A percentile compares a stretch with the other conserved stretches of the same genome.
phyloP scores from a whole-genome alignment of 768 basidiomycete genomes.

The Trametes elegans region DNA sequence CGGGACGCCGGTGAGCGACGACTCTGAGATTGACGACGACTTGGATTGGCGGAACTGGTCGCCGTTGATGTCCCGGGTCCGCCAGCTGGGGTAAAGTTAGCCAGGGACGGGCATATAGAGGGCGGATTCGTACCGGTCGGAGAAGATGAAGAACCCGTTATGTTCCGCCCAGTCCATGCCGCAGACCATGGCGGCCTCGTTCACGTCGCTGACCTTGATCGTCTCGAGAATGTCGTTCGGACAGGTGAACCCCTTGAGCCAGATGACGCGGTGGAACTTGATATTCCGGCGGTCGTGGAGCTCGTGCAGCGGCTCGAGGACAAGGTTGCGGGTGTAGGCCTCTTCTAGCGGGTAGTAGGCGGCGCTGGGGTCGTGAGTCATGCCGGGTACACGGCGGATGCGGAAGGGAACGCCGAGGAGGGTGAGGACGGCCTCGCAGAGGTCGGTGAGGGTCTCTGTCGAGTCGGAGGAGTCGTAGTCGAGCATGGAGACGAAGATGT shows the following conservation, averaged over 20 bases:
- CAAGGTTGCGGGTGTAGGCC: slow-evolving; percentile 90
- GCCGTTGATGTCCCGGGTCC: slow-evolving; percentile 96
- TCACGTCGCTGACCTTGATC: slow-evolving; percentile 83
- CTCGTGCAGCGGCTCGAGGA: slow-evolving; percentile 86
- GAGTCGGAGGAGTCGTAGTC: slow-evolving; percentile 96
- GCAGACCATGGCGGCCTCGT: slow-evolving; percentile 97
- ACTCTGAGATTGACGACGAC: slow-evolving; percentile 89
- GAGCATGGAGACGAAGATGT: slow-evolving; percentile 96
- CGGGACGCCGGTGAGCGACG: slow-evolving; percentile 86
- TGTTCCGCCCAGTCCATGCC: slow-evolving; percentile 99
- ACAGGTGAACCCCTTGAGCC: slow-evolving; percentile 99
- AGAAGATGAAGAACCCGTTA: slow-evolving; percentile 96
- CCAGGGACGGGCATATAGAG: neutral
- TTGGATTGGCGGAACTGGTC: slow-evolving; percentile 98
- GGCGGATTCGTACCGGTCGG: slow-evolving; percentile 73
- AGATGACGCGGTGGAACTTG: slow-evolving; percentile 87
- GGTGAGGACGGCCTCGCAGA: slow-evolving; percentile 93
- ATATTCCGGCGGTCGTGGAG: slow-evolving; percentile 73
- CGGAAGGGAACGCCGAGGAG: slow-evolving; percentile 92
- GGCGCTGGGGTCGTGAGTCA: slow-evolving; percentile 85
- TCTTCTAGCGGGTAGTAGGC: slow-evolving; percentile 97
- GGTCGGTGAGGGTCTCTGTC: slow-evolving; percentile 89
- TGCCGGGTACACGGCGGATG: slow-evolving; percentile 86
- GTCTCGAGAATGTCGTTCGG: slow-evolving; percentile 98
- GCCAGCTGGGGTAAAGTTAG: slow-evolving; percentile 59